Evolutionary conservation across 2,329 filamentous ascomycete species (phyloP).

Genomic region (Fusarium falciforme): DNA sequence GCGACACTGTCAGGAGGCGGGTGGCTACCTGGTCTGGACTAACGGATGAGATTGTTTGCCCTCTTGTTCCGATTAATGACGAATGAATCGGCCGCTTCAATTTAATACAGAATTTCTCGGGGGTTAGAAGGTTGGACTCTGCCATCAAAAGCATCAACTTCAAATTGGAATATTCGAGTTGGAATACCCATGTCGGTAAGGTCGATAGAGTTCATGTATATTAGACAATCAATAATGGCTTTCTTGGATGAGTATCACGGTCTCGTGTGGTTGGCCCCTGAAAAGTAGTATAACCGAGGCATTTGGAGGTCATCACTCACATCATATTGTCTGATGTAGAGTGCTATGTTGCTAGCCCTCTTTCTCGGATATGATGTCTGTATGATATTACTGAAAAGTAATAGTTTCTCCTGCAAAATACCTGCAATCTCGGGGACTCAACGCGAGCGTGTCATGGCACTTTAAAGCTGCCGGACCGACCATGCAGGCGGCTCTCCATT

Average conservation of each 20-base stretch:
- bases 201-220: background rate
- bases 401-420: background rate
- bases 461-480: background rate
- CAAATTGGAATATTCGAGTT: conserved; percentile 6
- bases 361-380: background rate
- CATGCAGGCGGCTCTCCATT: background rate
- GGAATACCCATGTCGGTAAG: background rate
- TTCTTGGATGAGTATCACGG: background rate
- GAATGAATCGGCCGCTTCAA: background rate
- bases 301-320: background rate
- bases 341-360: background rate
- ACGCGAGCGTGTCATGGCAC: background rate
- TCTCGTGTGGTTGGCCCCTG: background rate
- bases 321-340: background rate
- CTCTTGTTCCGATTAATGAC: conserved; percentile 2
- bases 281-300: background rate
- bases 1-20: conserved; percentile 47
- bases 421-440: background rate
- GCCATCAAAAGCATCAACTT: background rate
- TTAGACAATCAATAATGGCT: conserved; percentile 1
- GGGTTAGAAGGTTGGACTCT: conserved; percentile 7
- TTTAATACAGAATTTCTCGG: background rate
- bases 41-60: conserved; percentile 2
- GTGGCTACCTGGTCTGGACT: conserved; percentile 53
- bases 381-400: background rate